Percentiles rank a stretch among this genome's conserved stretches.
phyloP scores from a whole-genome alignment of 495 filamentous ascomycete genomes.

The Penicillium paradoxum region DNA sequence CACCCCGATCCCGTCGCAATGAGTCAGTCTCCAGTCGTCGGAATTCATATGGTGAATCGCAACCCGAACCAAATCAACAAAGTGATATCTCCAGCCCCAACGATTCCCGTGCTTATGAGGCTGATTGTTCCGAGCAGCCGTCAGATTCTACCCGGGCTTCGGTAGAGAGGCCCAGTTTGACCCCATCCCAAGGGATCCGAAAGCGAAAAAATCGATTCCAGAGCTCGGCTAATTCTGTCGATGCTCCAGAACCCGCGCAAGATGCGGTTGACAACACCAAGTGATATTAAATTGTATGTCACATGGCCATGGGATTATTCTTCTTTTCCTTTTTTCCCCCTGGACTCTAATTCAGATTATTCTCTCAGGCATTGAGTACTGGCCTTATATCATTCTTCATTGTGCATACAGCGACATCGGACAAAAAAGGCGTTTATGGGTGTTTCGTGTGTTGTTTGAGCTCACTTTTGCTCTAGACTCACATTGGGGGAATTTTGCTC shows the following conservation, averaged over 20 bases:
- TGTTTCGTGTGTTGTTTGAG: neutral
- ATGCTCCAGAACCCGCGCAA: neutral
- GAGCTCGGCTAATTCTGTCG: neutral
- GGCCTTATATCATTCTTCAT: neutral
- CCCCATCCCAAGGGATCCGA: neutral
- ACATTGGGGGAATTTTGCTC: neutral
- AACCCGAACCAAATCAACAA: neutral
- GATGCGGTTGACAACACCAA: too few relatives aligned
- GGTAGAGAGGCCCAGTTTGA: neutral
- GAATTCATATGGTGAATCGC: neutral
- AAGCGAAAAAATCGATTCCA: too few relatives aligned
- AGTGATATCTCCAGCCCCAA: conserved; percentile 6
- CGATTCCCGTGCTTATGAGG: neutral
- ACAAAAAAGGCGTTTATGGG: neutral
- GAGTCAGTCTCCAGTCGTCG: neutral
- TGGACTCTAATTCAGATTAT: neutral
- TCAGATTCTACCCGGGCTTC: neutral
- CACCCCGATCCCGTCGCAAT: conserved; percentile 25
- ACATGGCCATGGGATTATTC: neutral
- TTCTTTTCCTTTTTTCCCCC: neutral
- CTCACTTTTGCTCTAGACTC: neutral
- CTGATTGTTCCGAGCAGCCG: neutral
- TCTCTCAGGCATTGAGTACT: neutral
- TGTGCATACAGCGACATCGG: neutral
- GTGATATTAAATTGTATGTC: neutral